Base-by-base conservation (phyloP, 225 moss, liverwort and hornwort genomes). In the Antitrichia curtipendula region DNA sequence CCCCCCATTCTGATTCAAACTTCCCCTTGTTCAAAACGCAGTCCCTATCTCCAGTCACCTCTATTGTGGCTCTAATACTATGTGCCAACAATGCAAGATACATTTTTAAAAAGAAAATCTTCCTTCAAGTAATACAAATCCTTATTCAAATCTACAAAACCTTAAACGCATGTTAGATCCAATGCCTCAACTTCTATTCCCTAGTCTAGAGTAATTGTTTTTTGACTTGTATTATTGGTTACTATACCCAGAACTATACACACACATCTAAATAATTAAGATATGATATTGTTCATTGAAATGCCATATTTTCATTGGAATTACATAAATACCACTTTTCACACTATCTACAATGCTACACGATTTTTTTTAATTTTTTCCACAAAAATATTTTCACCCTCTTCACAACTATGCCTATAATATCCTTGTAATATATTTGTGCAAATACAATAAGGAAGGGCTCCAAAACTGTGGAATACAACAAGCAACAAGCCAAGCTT, bases 181-280 rank as follows among this genome's bases (percentile, higher is more conserved):
- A 49, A 49, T 49, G 10, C 10, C 47, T 49, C 47, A 49, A 49
- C 47, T 49, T 49, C 8, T 49, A 49, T 49, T 49, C 10, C 47
- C 47, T 49, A 49, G 47, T 49, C 47, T 49, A 49, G 10, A 10
- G 11, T 49, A 49, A 49, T 10, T 49, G 10, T 10, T 49, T 49
- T 49, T 49, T 49, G 10, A 49, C 47, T 16, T 16, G 8, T 16
- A 32, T 8, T 5, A 23, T 2, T 27, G 5, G 13, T 40, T 25
- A 15, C 8, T 14, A 71, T 41, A 71, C 4, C 1, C 14, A 4
- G 0, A 41, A 19, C 6, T 19, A 6, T 70, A 14, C 7, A 40
- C 2, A 40, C 41, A 25, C 40, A 24, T 14, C 38, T 1, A 40
- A n/a, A 70, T 41, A 38, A 6, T 0, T 38, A 0, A 10, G 0